phyloP scores from a whole-genome alignment of 164 flowering plant genomes.

The Umbilicus rupestris region DNA sequence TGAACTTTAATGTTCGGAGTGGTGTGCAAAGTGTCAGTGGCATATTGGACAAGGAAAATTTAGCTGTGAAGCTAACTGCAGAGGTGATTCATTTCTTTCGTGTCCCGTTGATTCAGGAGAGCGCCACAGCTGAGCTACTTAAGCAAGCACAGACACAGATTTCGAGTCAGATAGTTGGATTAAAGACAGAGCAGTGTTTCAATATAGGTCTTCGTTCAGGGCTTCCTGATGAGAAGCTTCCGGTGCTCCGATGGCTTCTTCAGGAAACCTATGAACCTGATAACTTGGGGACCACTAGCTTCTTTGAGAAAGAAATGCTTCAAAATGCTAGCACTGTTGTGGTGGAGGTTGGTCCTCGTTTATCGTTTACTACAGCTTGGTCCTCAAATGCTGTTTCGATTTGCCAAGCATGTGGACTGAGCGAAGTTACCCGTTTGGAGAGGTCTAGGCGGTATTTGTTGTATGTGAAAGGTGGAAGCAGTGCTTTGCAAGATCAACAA shows the following conservation, averaged over 20 bases:
- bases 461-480: conserved; percentile 27
- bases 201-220: conserved; percentile 49
- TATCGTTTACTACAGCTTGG: conserved; percentile 95
- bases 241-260: conserved; percentile 59
- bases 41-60: conserved; percentile 20
- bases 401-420: conserved; percentile 69
- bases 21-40: conserved; percentile 21
- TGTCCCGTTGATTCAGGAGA: conserved; percentile 53
- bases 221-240: conserved; percentile 50
- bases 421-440: conserved; percentile 71
- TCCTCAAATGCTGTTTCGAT: conserved; percentile 92
- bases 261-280: conserved; percentile 78
- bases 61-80: conserved; percentile 16
- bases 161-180: conserved; percentile 51
- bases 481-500: conserved; percentile 30
- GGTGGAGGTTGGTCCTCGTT: conserved; percentile 85
- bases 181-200: conserved; percentile 85
- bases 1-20: not conserved
- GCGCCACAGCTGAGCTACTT: conserved; percentile 61
- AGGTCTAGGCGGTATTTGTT: conserved; percentile 76
- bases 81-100: conserved; percentile 69
- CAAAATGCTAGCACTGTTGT: conserved; percentile 28
- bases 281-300: conserved; percentile 58
- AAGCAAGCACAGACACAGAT: conserved; percentile 50
- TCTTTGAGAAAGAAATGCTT: conserved; percentile 39